Base-by-base conservation (phyloP, 345 rosid species). In the Hypericum androsaemum region DNA sequence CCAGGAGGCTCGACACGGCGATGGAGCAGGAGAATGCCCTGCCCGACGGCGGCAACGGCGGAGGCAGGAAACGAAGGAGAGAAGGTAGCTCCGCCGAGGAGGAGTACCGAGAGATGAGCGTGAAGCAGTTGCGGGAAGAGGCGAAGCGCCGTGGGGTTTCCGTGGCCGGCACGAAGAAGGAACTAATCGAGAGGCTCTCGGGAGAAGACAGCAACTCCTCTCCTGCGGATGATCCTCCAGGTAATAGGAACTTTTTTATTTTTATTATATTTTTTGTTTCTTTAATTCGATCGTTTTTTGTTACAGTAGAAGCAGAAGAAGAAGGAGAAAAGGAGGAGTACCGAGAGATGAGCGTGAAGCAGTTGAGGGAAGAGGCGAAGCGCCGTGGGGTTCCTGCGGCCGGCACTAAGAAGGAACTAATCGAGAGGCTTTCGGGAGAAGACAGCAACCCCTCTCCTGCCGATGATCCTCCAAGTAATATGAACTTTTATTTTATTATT, bases 101-200 rank as follows among this genome's bases (percentile, higher is more conserved):
- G 17, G 68, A 68, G 52, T 71, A 77, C 65, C 76, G 75, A 9
- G 71, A 50, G 48, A 77, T 84, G 90, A 73, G 64, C 65, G 62
- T 86, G 52, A 79, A 71, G 71, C 84, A 82, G 52, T 69, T 89
- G 58, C 94, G 95, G 0, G 81, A 84, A 22, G 82, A 77, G 74
- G 83, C 90, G 37, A 68, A 36, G 59, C 65, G 71, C 58, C 71
- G 67, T 40, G 80, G 88, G 42, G 40, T 86, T 59, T 65, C 73
- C 14, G 6, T 77, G 9, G 54, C 79, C 6, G 95, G 97, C n/a
- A 71, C 80, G 36, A 84, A 82, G 72, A 86, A 77, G 40, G 78
- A 77, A 45, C 65, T 89, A 56, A 63, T 82, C 3, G 78, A 78
- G 57, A 77, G 83, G 71, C 80, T 89, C 36, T 81, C 86, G 39